phyloP scores from a whole-genome alignment of 768 basidiomycete genomes.

The Solioccasus polychromus region DNA sequence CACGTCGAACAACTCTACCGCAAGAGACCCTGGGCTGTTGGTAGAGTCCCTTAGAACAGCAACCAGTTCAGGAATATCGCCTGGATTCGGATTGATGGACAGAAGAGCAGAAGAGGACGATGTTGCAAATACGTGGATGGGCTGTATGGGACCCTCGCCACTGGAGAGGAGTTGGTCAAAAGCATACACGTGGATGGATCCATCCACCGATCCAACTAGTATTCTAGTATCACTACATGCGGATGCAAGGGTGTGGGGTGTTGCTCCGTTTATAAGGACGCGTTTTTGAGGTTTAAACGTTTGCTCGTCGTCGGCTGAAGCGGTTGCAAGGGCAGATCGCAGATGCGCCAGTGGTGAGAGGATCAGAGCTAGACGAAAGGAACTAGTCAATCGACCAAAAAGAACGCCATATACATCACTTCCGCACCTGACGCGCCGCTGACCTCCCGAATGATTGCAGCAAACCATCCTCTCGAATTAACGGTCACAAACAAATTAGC shows the following conservation, averaged over 20 bases:
- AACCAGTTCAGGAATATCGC: conserved; percentile 51
- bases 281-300: conserved; percentile 53
- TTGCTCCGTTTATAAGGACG: conserved; percentile 40
- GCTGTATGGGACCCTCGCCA: conserved; percentile 41
- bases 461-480: conserved; percentile 68
- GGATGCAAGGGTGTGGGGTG: conserved; percentile 55
- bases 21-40: conserved; percentile 34
- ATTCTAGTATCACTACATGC: conserved; percentile 59
- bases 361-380: conserved; percentile 46
- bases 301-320: conserved; percentile 37
- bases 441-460: conserved; percentile 46
- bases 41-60: conserved; percentile 51
- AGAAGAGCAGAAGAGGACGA: conserved; percentile 43
- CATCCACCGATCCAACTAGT: conserved; percentile 55
- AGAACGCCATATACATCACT: neutral
- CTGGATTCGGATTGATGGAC: conserved; percentile 66
- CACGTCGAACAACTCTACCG: conserved; percentile 61
- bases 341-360: conserved; percentile 61
- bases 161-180: conserved; percentile 48
- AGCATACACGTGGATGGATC: conserved; percentile 61
- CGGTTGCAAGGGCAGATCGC: conserved; percentile 47
- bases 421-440: conserved; percentile 38
- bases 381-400: neutral
- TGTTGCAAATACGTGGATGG: conserved; percentile 47
- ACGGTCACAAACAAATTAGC: conserved; percentile 57